Evolutionary conservation across 2,329 filamentous ascomycete species (phyloP).

Genomic region (Capronia epimyces): DNA sequence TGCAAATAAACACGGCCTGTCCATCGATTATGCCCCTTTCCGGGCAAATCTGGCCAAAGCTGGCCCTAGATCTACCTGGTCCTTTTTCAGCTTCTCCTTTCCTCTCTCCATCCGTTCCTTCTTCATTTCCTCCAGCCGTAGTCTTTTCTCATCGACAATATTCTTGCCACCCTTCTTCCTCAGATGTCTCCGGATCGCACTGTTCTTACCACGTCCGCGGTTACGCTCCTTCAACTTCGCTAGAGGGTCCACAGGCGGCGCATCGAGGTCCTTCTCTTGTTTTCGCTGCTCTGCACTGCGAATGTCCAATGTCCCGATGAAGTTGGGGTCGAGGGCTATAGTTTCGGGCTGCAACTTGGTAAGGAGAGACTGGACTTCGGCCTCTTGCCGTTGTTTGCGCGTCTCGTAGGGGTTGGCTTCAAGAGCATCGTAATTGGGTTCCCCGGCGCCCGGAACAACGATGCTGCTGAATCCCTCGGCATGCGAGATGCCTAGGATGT

Average conservation of each 20-base stretch:
- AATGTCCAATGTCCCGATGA: conserved; percentile 80
- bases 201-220: conserved; percentile 81
- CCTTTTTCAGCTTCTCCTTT: conserved; percentile 60
- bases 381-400: conserved; percentile 83
- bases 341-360: conserved; percentile 96
- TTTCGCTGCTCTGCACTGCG: conserved; percentile 70
- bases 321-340: conserved; percentile 91
- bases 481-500: conserved; percentile 81
- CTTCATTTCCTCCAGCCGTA: conserved; percentile 78
- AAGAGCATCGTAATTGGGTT: conserved; percentile 90
- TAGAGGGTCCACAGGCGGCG: conserved; percentile 55
- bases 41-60: conserved; percentile 74
- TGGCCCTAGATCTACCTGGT: conserved; percentile 73
- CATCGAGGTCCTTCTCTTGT: conserved; percentile 74
- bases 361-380: conserved; percentile 80
- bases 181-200: conserved; percentile 77
- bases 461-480: conserved; percentile 81
- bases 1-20: background rate
- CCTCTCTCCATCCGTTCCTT: conserved; percentile 62
- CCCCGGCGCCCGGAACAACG: conserved; percentile 88
- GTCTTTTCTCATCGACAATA: conserved; percentile 88
- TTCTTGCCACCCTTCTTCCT: conserved; percentile 90
- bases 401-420: conserved; percentile 96
- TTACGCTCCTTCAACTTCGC: conserved; percentile 57
- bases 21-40: conserved; percentile 8